phyloP scores from a whole-genome alignment of 495 filamentous ascomycete species.

The Aspergillus saccharolyticus region DNA sequence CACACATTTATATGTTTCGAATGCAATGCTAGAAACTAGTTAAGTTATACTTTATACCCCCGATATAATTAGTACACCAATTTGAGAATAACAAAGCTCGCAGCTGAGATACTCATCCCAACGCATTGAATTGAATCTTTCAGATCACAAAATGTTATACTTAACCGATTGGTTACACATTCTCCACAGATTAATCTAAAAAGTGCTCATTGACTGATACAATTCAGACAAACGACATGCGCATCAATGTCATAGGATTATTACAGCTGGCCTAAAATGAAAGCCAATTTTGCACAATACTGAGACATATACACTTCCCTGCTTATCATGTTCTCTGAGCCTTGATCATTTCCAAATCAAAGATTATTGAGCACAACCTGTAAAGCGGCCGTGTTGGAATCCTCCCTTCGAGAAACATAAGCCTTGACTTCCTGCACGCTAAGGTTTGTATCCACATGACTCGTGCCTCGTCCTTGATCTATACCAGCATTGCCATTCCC shows the following conservation, averaged over 20 bases:
- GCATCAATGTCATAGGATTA: neutral
- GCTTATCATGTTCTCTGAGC: neutral
- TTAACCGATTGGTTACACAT: too few species aligned
- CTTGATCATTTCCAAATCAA: constrained; percentile 22
- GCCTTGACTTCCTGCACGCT: constrained; percentile 69
- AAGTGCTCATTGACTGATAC: too few species aligned
- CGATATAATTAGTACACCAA: too few species aligned
- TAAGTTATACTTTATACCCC: too few species aligned
- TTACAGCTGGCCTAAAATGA: neutral
- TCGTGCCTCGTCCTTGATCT: constrained; percentile 19
- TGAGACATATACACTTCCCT: neutral
- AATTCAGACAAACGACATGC: too few species aligned
- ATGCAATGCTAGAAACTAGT: too few species aligned
- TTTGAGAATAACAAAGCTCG: too few species aligned
- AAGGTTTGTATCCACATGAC: constrained; percentile 49
- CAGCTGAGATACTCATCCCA: too few species aligned
- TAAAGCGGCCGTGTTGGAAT: constrained; percentile 71
- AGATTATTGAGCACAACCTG: constrained; percentile 67
- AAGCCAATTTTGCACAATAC: neutral
- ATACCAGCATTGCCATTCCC: constrained; percentile 19
- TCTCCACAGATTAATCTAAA: too few species aligned
- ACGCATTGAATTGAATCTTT: too few species aligned
- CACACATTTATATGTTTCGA: too few species aligned
- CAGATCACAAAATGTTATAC: too few species aligned
- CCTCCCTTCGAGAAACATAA: constrained; percentile 77